Base-by-base conservation (phyloP, 129 eudicot genomes). In the Chrysanthemum seticuspe region DNA sequence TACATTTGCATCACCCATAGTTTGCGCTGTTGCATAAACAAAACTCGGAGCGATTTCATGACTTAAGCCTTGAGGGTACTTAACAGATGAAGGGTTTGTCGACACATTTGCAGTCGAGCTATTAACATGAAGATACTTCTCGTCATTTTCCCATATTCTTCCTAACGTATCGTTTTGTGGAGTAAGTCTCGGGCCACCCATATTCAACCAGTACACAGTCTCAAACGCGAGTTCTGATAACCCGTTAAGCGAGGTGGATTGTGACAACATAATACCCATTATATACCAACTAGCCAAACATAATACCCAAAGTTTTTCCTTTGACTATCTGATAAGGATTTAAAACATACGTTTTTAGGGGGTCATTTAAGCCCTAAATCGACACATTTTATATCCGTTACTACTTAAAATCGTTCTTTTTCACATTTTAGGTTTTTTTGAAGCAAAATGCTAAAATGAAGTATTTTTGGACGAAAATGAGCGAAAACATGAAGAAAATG, bases 71-170 rank as follows among this genome's bases (percentile, higher is more conserved):
- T 78, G 52, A 1, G 80, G 76, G 64, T 95, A 95, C 74, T 71
- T 85, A n/a, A 90, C 84, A 75, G 66, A 70, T 1, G 85, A 76
- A 40, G 99, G 96, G 77, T 36, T 78, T 23, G 88, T 89, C 2
- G 97, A 95, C 55, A 88, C 84, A 80, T 85, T 90, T 31, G 72
- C 70, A 27, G 97, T 97, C 15, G 99, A 95, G 83, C 99, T 90
- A 68, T 90, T 86, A 56, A 95, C 97, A 61, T 95, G 97, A 55
- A 95, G 97, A 71, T 86, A 95, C 70, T 83, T 81, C 78, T 51
- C 86, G 76, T 95, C 99, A 70, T 95, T 95, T 74, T 79, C 89
- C 99, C 99, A 95, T 62, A 86, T 88, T 75, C 97, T 88, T 53
- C 99, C 97, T 29, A 95, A 79, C 19, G 99, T 81, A 76, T 95